Conservation (phyloP, 2,329 filamentous ascomycete species). For the Verruconis gallopava region DNA sequence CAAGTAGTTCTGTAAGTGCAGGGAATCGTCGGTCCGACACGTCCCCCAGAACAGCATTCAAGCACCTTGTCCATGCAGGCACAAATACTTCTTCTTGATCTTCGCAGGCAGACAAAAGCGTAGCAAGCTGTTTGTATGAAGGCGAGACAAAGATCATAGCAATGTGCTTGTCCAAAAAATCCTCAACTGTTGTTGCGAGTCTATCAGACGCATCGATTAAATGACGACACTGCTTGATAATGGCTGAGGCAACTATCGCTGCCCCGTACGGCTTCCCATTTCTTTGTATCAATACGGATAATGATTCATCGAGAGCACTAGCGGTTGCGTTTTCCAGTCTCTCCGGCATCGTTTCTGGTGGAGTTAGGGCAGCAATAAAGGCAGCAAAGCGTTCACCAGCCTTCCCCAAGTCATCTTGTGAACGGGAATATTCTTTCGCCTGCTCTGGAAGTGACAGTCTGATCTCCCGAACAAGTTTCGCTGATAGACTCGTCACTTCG, state of each 20-base stretch:
- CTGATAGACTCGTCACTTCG: constrained; percentile 51
- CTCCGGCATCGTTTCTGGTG: neutral
- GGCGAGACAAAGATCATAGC: constrained; percentile 51
- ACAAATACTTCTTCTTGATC: constrained; percentile 18
- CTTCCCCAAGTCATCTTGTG: constrained; percentile 55
- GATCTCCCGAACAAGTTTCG: constrained; percentile 51
- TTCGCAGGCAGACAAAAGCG: constrained; percentile 43
- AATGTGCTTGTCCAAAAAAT: constrained; percentile 43
- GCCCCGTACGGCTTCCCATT: constrained; percentile 57
- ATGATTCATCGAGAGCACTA: constrained; percentile 24
- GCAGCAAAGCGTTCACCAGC: constrained; percentile 50
- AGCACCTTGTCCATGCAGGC: constrained; percentile 19
- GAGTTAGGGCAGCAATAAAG: neutral
- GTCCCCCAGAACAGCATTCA: constrained; percentile 19
- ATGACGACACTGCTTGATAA: constrained; percentile 32
- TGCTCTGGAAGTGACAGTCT: constrained; percentile 69
- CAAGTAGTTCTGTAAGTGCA: constrained; percentile 22
- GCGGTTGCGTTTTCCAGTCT: neutral
- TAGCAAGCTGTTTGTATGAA: constrained; percentile 53
- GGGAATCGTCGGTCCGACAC: constrained; percentile 19
- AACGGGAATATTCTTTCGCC: constrained; percentile 60
- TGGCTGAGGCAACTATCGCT: constrained; percentile 42
- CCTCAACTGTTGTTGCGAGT: constrained; percentile 1
- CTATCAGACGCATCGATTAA: constrained; percentile 18
- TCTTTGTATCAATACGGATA: constrained; percentile 37